phyloP scores from a whole-genome alignment of 176 grass and related monocot genomes.

The Bonia amplexicaulis region DNA sequence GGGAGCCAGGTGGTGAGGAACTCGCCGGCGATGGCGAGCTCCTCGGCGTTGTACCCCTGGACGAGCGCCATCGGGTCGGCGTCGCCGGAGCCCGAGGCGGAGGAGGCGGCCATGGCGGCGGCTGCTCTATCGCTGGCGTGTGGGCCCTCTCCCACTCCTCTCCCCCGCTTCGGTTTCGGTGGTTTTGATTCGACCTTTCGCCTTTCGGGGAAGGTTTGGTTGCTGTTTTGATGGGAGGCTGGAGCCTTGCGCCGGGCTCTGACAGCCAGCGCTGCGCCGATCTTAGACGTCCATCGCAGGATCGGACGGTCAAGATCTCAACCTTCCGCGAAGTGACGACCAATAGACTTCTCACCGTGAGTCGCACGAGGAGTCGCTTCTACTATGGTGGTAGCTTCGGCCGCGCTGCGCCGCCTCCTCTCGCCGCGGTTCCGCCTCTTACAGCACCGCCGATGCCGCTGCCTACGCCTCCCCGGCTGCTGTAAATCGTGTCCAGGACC shows the following conservation, averaged over 20 bases:
- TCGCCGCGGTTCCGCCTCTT: not conserved
- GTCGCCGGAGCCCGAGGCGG: not conserved
- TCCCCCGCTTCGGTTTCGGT: not conserved
- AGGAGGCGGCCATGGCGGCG: not conserved
- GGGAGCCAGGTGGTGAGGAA: slow-evolving; percentile 92
- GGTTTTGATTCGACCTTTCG: not conserved
- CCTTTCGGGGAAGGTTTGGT: not conserved
- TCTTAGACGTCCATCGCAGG: not conserved
- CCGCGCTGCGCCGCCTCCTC: slow-evolving; percentile 25
- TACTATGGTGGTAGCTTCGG: slow-evolving; percentile 11
- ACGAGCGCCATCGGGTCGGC: slow-evolving; percentile 61
- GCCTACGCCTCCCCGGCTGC: not conserved
- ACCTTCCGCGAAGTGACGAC: not conserved
- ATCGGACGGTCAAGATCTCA: not conserved
- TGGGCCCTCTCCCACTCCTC: not conserved
- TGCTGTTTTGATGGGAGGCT: not conserved
- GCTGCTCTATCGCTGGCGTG: slow-evolving; percentile 26
- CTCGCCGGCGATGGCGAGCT: slow-evolving; percentile 76
- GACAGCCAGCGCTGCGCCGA: not conserved
- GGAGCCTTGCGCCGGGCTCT: not conserved
- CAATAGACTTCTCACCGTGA: not conserved
- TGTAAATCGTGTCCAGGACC: not conserved
- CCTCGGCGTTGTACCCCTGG: slow-evolving; percentile 50
- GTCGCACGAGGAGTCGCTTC: not conserved
- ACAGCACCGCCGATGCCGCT: not conserved